These are phyloP conservation scores for Wallacemonas sp. DNA, from an alignment of 208 protist genomes.

Conservation along the genomic window DNA sequence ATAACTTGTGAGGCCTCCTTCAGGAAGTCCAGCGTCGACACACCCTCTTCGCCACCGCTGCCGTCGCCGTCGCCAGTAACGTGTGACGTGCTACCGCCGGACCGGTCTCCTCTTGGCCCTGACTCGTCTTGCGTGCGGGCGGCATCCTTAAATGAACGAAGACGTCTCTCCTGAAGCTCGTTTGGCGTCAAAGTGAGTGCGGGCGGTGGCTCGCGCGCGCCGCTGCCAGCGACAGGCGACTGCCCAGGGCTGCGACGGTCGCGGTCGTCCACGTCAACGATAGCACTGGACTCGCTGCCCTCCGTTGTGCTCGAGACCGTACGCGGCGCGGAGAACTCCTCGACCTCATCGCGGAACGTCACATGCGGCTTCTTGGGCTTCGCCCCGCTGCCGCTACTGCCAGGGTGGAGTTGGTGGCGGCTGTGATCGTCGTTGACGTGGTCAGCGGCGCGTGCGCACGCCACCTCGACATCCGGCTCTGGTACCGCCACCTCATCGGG, in stretches of 20 bases:
- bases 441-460: no score
- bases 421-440: no score
- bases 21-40: slow-evolving; percentile 32
- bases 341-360: not conserved
- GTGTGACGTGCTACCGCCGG: no score
- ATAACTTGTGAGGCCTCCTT: slow-evolving; percentile 21
- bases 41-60: not conserved
- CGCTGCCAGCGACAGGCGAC: not conserved
- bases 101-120: no score
- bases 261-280: not conserved
- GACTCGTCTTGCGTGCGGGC: not conserved
- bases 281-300: not conserved
- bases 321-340: slow-evolving; percentile 8
- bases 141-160: slow-evolving; percentile 3
- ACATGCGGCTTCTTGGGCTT: not conserved
- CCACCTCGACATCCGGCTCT: no score
- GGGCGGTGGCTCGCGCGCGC: not conserved
- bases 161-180: slow-evolving; percentile 29
- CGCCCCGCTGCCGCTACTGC: not conserved
- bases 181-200: slow-evolving; percentile 11
- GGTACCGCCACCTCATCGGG: no score
- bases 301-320: not conserved
- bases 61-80: not conserved
- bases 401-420: not conserved
- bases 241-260: not conserved